Evolutionary conservation across 2,329 filamentous ascomycete genomes (phyloP), one percentile per base, ranked within the genome.

Genomic region (Orbilia ellipsospora): DNA sequence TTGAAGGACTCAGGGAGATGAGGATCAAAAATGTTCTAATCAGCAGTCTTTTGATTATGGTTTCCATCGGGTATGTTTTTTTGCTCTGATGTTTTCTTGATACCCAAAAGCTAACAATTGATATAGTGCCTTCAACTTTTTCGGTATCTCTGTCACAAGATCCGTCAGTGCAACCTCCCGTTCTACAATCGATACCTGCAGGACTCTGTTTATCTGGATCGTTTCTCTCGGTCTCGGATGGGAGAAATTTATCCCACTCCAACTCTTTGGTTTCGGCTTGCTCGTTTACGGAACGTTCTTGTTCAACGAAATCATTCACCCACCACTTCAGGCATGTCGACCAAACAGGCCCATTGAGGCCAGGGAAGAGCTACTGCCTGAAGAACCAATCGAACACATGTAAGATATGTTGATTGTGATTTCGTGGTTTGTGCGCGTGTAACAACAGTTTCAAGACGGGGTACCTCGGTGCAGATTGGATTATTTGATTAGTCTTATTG

Each of bases 241-340:
- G 95, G 95, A 99, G 84, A 90, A 89, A 0, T 98, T 99, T 88
- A 98, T 98, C 84, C 96, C 92, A 91, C 87, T 99, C 5, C 95
- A 99, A 83, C 92, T 99, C 13, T 82, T 88, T 2, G 95, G 95
- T 0, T 99, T 99, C 79, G 91, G 85, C 1, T 84, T 97, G 78
- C 87, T 99, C 42, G 95, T 99, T 13, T 99, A 97, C 81, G 96
- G 95, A 78, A 99, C 94, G 1, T 97, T 97, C 83, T 82, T 98
- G 50, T 98, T 98, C 86, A 98, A 98, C 83, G 93, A 96, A 77
- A 88, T 99, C 72, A 87, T 98, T n/a, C 86, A 89, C 73, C 92
- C 93, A 20, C 95, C 95, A 0, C 84, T 96, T 74, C 88, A 88
- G 81, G 88, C 87, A 62, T 90, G 87, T 76, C 80, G 94, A 10